Conservation (phyloP, 116 monocot genomes). For the Cymodocea nodosa region DNA sequence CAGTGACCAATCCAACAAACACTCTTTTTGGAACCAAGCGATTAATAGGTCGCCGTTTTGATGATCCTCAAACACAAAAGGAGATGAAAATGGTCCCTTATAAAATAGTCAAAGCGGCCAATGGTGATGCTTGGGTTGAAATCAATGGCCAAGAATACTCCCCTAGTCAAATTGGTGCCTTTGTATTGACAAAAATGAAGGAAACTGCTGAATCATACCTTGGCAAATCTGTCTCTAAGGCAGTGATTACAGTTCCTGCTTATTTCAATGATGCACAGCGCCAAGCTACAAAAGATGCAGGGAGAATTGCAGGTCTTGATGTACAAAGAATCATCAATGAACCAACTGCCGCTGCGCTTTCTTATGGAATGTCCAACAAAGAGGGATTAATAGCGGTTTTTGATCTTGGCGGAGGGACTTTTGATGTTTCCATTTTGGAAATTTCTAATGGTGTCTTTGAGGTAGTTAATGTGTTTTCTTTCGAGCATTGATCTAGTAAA, state of each 20-base stretch:
- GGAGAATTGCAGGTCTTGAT: conserved; percentile 34
- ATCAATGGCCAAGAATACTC: conserved; percentile 32
- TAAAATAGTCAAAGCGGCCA: conserved; percentile 36
- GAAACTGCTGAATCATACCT: conserved; percentile 43
- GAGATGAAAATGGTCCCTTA: conserved; percentile 52
- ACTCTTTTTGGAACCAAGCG: conserved; percentile 38
- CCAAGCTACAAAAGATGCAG: conserved; percentile 40
- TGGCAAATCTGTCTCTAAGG: conserved; percentile 29
- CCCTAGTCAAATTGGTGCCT: conserved; percentile 41
- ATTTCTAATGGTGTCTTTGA: conserved; percentile 47
- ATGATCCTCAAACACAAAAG: conserved; percentile 47
- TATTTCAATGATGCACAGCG: conserved; percentile 44
- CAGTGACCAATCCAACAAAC: conserved; percentile 44
- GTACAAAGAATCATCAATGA: conserved; percentile 38
- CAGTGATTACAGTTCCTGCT: conserved; percentile 38
- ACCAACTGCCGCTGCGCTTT: conserved; percentile 39
- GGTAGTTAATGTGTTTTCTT: conserved; percentile 9
- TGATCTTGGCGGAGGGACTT: conserved; percentile 40
- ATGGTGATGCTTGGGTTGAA: conserved; percentile 47
- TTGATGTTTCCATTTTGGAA: conserved; percentile 35
- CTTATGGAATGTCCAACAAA: conserved; percentile 41
- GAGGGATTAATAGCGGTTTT: conserved; percentile 40
- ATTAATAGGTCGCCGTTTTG: conserved; percentile 37
- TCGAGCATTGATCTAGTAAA: too few species aligned
- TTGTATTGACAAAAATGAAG: conserved; percentile 42